Conservation (phyloP, 192 early-diverging fungal species). For the Podila horticola region DNA sequence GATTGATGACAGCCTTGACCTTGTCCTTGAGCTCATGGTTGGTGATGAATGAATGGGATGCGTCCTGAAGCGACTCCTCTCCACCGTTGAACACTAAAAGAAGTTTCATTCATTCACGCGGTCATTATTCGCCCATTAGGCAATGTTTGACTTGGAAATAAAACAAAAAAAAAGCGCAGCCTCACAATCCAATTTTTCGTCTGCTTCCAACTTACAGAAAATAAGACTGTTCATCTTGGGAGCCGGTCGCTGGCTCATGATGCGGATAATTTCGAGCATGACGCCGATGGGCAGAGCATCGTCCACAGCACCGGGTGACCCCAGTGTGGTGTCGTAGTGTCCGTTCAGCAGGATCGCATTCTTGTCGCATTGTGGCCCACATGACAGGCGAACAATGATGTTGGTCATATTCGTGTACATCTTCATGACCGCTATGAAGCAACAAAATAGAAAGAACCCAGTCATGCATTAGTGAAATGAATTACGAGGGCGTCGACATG, state of each 20-base stretch:
- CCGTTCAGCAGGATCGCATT: constrained; percentile 76
- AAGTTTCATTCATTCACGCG: neutral
- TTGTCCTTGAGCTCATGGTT: constrained; percentile 59
- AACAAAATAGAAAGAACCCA: neutral
- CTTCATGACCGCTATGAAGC: constrained; percentile 62
- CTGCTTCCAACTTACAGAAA: constrained; percentile 52
- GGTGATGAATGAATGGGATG: constrained; percentile 77
- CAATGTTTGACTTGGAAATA: neutral
- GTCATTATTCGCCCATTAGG: neutral
- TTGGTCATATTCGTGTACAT: constrained; percentile 76
- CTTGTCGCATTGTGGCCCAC: constrained; percentile 67
- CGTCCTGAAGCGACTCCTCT: constrained; percentile 82
- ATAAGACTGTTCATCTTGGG: constrained; percentile 58
- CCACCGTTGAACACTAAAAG: constrained; percentile 79
- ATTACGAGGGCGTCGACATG: neutral
- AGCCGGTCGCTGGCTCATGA: constrained; percentile 52
- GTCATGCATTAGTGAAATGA: neutral
- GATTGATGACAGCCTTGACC: constrained; percentile 74
- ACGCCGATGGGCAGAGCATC: constrained; percentile 74
- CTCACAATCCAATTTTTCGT: neutral
- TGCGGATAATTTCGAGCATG: constrained; percentile 73
- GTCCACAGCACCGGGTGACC: constrained; percentile 65
- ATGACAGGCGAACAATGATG: constrained; percentile 73
- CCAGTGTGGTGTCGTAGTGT: constrained; percentile 74
- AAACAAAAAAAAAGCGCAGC: neutral